Percentiles rank a stretch among this genome's conserved stretches.
These are phyloP conservation scores for Rhododendron vialii DNA, from an alignment of 148 eudicot species.

Conservation along the genomic window DNA sequence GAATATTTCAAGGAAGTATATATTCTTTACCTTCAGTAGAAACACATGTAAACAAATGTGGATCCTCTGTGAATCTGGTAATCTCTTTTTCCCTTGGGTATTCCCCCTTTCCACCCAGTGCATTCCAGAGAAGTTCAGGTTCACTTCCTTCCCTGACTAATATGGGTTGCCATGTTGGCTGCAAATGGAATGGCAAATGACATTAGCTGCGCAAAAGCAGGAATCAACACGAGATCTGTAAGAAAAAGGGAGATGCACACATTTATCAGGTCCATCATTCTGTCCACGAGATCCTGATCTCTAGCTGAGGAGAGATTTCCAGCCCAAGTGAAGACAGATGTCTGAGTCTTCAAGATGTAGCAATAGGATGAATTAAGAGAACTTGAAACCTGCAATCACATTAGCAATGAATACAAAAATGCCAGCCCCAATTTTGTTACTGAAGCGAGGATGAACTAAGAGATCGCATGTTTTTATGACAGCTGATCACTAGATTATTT, in stretches of 20 bases:
- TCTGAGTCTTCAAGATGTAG: slow-evolving; percentile 43
- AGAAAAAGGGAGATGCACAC: slow-evolving; percentile 10
- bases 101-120: slow-evolving; percentile 37
- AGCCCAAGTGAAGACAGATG: slow-evolving; percentile 44
- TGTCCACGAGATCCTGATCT: slow-evolving; percentile 44
- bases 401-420: background rate
- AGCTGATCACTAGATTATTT: background rate
- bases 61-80: slow-evolving; percentile 24
- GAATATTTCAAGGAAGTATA: background rate
- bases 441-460: background rate
- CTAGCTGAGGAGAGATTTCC: slow-evolving; percentile 43
- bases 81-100: slow-evolving; percentile 29
- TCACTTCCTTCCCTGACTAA: slow-evolving; percentile 44
- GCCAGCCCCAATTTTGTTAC: background rate
- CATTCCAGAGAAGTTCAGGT: slow-evolving; percentile 34
- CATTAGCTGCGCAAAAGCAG: background rate
- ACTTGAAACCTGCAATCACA: slow-evolving; percentile 35
- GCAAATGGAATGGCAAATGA: slow-evolving; percentile 5
- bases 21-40: slow-evolving; percentile 24
- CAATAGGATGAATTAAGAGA: slow-evolving; percentile 59
- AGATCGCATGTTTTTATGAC: background rate
- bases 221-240: background rate
- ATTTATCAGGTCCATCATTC: slow-evolving; percentile 42
- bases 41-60: slow-evolving; percentile 28
- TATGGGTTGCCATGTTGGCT: slow-evolving; percentile 45